Conservation (phyloP, 2,329 filamentous ascomycete genomes). For the Arachnomyces sp. region DNA sequence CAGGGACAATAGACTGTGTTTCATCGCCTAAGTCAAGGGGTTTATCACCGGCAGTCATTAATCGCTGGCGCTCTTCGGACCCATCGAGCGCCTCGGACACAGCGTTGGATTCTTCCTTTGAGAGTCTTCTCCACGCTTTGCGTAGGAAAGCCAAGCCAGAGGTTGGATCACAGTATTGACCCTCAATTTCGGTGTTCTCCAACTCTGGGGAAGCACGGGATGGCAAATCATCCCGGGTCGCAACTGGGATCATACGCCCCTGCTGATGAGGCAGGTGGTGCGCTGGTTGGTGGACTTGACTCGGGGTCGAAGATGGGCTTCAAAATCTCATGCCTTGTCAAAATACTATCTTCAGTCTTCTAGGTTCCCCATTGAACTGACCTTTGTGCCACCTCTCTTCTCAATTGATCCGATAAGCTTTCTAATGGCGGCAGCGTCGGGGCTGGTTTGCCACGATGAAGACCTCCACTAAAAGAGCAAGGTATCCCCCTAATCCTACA, state of each 20-base stretch:
- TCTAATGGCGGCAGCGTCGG: too few relatives aligned
- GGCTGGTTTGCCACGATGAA: too few relatives aligned
- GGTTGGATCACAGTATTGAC: conserved; percentile 16
- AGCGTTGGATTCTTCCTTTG: conserved; percentile 3
- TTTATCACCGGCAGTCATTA: conserved; percentile 31
- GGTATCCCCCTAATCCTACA: conserved; percentile 9
- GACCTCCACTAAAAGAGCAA: background rate
- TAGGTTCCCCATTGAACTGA: too few relatives aligned
- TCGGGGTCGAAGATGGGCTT: too few relatives aligned
- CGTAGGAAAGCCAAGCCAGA: conserved; percentile 17
- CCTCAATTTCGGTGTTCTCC: conserved; percentile 8
- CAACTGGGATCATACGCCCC: conserved; percentile 10
- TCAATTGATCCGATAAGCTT: too few relatives aligned
- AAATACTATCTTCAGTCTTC: background rate
- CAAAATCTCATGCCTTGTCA: conserved; percentile 5
- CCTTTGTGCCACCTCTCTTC: too few relatives aligned
- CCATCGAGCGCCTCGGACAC: conserved; percentile 4
- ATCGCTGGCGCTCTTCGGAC: conserved; percentile 9
- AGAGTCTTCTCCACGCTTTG: conserved; percentile 14
- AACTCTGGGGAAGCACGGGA: conserved; percentile 15
- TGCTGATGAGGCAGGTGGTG: too few relatives aligned
- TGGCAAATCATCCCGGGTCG: conserved; percentile 4
- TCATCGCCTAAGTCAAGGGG: conserved; percentile 34
- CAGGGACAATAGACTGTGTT: conserved; percentile 18
- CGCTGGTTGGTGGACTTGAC: too few relatives aligned